Evolutionary conservation across 208 protist genomes (phyloP).

Genomic region (Wallacemonas rigidus): DNA sequence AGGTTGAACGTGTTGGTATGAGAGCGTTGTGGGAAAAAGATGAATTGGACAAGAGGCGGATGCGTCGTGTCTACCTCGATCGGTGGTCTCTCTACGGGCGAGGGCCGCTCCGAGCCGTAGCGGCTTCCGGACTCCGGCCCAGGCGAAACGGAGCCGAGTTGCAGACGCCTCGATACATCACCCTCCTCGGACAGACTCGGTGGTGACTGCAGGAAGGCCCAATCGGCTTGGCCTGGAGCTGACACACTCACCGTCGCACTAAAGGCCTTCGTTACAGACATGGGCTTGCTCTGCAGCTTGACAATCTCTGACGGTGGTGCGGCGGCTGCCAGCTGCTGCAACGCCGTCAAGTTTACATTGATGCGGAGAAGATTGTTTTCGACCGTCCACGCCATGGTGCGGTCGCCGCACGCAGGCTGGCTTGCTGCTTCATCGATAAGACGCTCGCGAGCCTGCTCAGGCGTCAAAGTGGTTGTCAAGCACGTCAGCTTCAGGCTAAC

Average conservation of each 20-base stretch:
- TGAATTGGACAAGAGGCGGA: not conserved
- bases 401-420: not conserved
- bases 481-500: conserved; percentile 9
- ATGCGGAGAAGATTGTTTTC: conserved; percentile 18
- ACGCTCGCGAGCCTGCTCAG: not conserved
- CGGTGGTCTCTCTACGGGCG: not conserved
- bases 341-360: conserved; percentile 5
- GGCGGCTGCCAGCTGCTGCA: not conserved
- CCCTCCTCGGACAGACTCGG: conserved; percentile 5
- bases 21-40: conserved; percentile 9
- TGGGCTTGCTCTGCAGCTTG: not conserved
- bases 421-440: not conserved
- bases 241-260: not conserved
- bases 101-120: not conserved
- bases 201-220: conserved; percentile 1
- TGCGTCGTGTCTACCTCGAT: conserved; percentile 11
- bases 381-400: conserved; percentile 1
- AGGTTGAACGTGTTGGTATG: conserved; percentile 15
- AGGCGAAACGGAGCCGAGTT: conserved; percentile 10
- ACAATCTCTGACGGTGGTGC: conserved; percentile 5
- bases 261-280: not conserved
- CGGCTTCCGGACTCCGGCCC: not conserved
- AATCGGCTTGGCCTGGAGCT: conserved; percentile 9
- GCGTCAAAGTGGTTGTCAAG: not conserved
- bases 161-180: not conserved